Conservation (phyloP, 306 rosid species). For the Clitoria ternatea region DNA sequence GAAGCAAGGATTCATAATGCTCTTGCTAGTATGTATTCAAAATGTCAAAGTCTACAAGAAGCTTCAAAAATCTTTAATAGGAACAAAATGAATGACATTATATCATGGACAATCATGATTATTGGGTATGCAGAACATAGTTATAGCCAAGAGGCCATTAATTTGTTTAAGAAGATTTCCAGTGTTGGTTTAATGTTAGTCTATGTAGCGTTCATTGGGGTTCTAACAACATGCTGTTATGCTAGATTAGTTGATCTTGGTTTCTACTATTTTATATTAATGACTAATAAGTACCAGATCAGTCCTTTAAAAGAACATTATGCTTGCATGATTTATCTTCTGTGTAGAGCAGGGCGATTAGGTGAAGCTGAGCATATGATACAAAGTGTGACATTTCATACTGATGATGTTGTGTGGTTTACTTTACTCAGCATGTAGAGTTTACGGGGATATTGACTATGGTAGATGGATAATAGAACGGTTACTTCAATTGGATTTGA, state of each 20-base stretch:
- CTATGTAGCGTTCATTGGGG: constrained; percentile 64
- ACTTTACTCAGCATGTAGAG: constrained; percentile 68
- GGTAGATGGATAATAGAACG: constrained; percentile 63
- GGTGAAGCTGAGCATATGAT: constrained; percentile 65
- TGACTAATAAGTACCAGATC: constrained; percentile 44
- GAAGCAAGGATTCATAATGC: constrained; percentile 62
- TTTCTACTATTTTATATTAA: constrained; percentile 47
- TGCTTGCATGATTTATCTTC: constrained; percentile 75
- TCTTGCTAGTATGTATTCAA: constrained; percentile 63
- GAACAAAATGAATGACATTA: constrained; percentile 34
- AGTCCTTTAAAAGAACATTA: constrained; percentile 73
- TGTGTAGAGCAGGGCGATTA: constrained; percentile 74
- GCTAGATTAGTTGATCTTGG: constrained; percentile 79
- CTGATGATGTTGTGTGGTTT: constrained; percentile 83
- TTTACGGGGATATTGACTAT: constrained; percentile 54
- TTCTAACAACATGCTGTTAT: constrained; percentile 72
- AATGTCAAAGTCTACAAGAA: constrained; percentile 65
- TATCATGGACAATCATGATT: constrained; percentile 85
- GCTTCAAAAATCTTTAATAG: constrained; percentile 50
- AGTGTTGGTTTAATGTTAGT: constrained; percentile 57
- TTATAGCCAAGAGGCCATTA: constrained; percentile 61
- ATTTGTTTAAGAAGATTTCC: constrained; percentile 54
- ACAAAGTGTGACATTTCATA: constrained; percentile 46
- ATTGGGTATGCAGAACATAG: constrained; percentile 76
- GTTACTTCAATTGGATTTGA: constrained; percentile 53